Evolutionary conservation across 225 moss, liverwort and hornwort species (phyloP), one percentile per base, ranked within the genome.

Genomic region (Antitrichia curtipendula): DNA sequence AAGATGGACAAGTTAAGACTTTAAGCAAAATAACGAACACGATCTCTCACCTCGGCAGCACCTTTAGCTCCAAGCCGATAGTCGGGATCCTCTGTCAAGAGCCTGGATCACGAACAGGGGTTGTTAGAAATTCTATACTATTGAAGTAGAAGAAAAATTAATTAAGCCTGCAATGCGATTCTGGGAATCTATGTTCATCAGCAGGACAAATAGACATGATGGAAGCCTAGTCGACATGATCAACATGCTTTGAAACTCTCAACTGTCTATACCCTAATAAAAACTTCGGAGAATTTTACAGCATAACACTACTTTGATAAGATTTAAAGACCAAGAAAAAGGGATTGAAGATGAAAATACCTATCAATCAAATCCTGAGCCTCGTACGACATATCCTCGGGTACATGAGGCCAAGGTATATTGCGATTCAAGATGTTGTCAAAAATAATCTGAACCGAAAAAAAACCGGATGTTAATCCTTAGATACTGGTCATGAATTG

Each of bases 381-480:
- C 60, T 96, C 99, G 72, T 82, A 86, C 34, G 96, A 97, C 99
- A 99, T 95, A 14, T 95, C 94, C 61, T 95, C 95, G 40, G 97
- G 97, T 74, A 95, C 94, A 66, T 63, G 70, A 83, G 97, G 96
- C 99, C 99, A 99, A 73, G 96, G 99, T 88, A 99, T 96, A 41
- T 99, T 96, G 52, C 95, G 94, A 91, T 99, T 99, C 82, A 99
- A 92, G 88, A 99, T 99, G 83, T 99, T 99, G 92, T 99, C 97
- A 93, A 99, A 99, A 92, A 99, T 97, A 60, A 95, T 90, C 99
- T 99, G 96, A 82, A 90, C 16, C 81, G 12, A 88, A 82, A 86
- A 79, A 82, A 82, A 36, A 10, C 0, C 41, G 54, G 57, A 57
- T 50, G 50, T 76, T 71, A 88, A 62, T 84, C 60, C 72, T 49